phyloP scores from a whole-genome alignment of 2,329 filamentous ascomycete species.

The Torrubiellomyces zombiae region DNA sequence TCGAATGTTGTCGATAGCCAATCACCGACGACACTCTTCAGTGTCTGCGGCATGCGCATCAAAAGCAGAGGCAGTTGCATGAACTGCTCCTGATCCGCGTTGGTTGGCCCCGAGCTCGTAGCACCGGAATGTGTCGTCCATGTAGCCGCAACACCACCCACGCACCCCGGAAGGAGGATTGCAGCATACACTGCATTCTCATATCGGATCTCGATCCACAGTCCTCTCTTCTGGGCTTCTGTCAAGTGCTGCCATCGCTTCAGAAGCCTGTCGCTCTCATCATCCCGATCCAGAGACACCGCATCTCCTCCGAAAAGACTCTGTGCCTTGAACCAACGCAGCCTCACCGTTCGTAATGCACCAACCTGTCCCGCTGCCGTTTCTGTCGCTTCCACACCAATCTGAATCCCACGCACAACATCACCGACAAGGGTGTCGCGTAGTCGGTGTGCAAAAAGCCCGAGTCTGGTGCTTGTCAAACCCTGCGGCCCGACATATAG shows the following conservation, averaged over 20 bases:
- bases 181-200: slow-evolving; percentile 35
- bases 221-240: slow-evolving; percentile 12
- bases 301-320: slow-evolving; percentile 15
- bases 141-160: slow-evolving; percentile 3
- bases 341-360: slow-evolving; percentile 27
- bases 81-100: slow-evolving; percentile 16
- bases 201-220: slow-evolving; percentile 33
- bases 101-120: slow-evolving; percentile 1
- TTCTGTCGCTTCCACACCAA: slow-evolving; percentile 28
- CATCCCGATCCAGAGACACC: slow-evolving; percentile 6
- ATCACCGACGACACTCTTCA: slow-evolving; percentile 30
- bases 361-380: slow-evolving; percentile 21
- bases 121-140: slow-evolving; percentile 9
- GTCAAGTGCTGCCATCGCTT: slow-evolving; percentile 5
- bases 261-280: slow-evolving; percentile 6
- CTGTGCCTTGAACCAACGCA: slow-evolving; percentile 26
- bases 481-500: slow-evolving; percentile 27
- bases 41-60: slow-evolving; percentile 35
- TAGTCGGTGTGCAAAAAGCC: slow-evolving; percentile 27
- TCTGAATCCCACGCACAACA: slow-evolving; percentile 41
- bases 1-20: slow-evolving; percentile 39
- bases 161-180: slow-evolving; percentile 27
- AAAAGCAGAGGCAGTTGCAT: slow-evolving; percentile 34
- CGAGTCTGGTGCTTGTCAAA: slow-evolving; percentile 22
- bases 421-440: slow-evolving; percentile 40